Evolutionary conservation across 1,284 basidiomycete species (phyloP), one percentile per base, ranked within the genome.

Genomic region (Ceratobasidium sp.): DNA sequence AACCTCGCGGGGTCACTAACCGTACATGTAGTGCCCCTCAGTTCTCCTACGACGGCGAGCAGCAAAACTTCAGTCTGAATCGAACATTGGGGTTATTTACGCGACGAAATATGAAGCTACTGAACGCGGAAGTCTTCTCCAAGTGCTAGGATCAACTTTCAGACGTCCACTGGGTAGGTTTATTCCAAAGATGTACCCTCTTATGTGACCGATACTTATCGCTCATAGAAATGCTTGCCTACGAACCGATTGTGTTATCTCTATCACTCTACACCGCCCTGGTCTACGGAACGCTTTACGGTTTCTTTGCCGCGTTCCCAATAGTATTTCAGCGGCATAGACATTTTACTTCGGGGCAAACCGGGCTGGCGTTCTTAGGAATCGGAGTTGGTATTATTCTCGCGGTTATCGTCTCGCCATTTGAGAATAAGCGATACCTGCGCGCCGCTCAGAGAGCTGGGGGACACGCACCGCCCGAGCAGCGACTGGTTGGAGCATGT

Each of bases 261-360:
- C 85, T 93, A 28, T 88, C 92, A 0, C 83, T 94, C 57, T 95
- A 93, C 84, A 88, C 91, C 68, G 88, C 91, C 1, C 89, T 93
- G 73, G 87, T 92, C 5, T 93, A 93, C 80, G 89, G 89, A 23
- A 90, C 87, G 12, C 85, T 90, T 0, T 91, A 90, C 80, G 87
- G 88, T 12, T 85, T 90, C 78, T 90, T 92, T 82, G 88, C 90
- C 13, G 89, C 87, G 1, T 90, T 87, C 81, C 89, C 91, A 0
- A 90, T 92, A 78, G 89, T 92, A 7, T 93, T 92, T 83, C 86
- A 90, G 81, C 84, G 88, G 23, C 88, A 89, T 80, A 87, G 89
- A 33, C 87, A 88, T 50, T 93, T 91, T 85, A 88, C 87, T 26
- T 84, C 89, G 0, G 91, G 91, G 4, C 81, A 90, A 80, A 87